These are phyloP conservation scores for Fusarium vanettenii DNA, from an alignment of 2,329 filamentous ascomycete species.

Conservation along the genomic window DNA sequence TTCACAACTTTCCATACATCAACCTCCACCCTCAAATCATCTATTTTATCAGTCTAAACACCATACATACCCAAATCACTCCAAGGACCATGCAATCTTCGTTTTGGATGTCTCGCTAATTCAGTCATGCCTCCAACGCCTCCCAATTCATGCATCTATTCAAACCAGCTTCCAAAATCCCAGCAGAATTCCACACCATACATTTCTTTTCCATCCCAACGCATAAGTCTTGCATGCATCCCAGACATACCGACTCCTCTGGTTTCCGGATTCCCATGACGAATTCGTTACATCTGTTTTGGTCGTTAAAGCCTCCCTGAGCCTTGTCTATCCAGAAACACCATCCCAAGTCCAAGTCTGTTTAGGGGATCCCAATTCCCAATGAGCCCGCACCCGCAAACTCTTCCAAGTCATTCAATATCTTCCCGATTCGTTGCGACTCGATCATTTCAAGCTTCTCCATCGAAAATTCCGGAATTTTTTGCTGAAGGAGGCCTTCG, in stretches of 20 bases:
- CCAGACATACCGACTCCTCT: not conserved
- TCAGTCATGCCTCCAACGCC: not conserved
- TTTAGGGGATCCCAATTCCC: slow-evolving; percentile 5
- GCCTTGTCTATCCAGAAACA: not conserved
- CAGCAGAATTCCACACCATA: not conserved
- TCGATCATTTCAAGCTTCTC: slow-evolving; percentile 18
- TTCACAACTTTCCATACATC: not conserved
- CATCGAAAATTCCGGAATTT: not conserved
- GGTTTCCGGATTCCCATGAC: not conserved
- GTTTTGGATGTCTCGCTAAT: not conserved
- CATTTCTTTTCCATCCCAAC: not conserved
- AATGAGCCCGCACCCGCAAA: slow-evolving; percentile 38
- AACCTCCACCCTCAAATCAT: not conserved
- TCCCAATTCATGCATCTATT: not conserved
- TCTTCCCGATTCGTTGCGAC: slow-evolving; percentile 31
- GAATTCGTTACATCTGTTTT: not conserved
- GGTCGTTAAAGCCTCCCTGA: not conserved
- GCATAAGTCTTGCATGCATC: not conserved
- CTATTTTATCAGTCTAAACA: not conserved
- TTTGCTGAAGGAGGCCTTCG: not conserved
- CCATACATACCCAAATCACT: not conserved
- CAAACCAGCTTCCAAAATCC: not conserved
- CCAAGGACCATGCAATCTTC: not conserved
- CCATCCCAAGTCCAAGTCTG: not conserved
- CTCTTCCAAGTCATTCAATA: slow-evolving; percentile 41